Evolutionary conservation across 2,329 filamentous ascomycete genomes (phyloP).

Genomic region (Aspergillus sp.): DNA sequence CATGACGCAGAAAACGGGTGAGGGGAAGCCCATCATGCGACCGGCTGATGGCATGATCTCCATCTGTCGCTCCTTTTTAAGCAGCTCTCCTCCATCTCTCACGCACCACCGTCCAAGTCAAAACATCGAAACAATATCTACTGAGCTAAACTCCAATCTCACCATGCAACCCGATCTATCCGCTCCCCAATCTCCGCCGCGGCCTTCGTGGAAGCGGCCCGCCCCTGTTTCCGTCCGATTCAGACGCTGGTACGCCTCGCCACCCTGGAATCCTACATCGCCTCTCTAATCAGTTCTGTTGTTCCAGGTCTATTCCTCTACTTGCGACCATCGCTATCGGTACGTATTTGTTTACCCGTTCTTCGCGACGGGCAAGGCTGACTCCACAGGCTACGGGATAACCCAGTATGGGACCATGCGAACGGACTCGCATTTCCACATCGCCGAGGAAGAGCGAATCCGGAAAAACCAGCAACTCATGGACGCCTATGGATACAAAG

Average conservation of each 20-base stretch:
- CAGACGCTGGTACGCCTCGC: conserved; percentile 7
- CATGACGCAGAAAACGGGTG: not conserved
- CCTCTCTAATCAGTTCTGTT: not conserved
- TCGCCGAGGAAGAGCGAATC: conserved; percentile 29
- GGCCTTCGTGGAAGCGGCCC: conserved; percentile 15
- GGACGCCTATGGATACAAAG: conserved; percentile 48
- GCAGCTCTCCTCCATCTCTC: not conserved
- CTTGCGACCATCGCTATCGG: conserved; percentile 18
- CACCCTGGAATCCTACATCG: not conserved
- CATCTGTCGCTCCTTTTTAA: not conserved
- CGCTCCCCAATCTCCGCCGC: conserved; percentile 6
- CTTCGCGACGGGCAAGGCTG: not conserved
- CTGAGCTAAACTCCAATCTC: conserved; percentile 1
- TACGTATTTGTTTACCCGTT: conserved; percentile 7
- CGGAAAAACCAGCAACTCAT: conserved; percentile 42
- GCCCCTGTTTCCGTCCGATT: conserved; percentile 1
- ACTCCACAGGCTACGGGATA: conserved; percentile 18
- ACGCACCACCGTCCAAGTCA: not conserved
- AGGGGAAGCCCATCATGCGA: not conserved
- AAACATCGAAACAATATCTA: not conserved
- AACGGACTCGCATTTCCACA: not conserved
- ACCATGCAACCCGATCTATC: conserved; percentile 8
- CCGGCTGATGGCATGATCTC: not conserved
- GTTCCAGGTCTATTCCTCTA: conserved; percentile 15
- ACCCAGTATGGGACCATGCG: conserved; percentile 9